These are phyloP conservation scores for Scleroderma citrinum DNA, from an alignment of 768 basidiomycete species.

Conservation along the genomic window DNA sequence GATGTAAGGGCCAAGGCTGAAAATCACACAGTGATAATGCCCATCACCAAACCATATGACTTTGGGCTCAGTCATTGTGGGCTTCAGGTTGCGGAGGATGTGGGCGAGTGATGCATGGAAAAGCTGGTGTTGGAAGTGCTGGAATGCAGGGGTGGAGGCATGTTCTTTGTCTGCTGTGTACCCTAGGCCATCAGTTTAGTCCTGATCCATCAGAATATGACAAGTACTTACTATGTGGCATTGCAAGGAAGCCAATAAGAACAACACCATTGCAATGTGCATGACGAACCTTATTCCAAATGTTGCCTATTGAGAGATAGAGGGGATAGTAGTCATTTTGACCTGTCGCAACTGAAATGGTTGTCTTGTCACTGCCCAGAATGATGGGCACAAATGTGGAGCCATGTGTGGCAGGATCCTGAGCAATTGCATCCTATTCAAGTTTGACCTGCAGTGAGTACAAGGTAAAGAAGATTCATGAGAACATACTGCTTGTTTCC, in stretches of 20 bases:
- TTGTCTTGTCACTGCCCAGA: conserved; percentile 16
- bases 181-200: neutral
- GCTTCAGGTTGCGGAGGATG: conserved; percentile 20
- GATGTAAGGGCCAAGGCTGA: conserved; percentile 32
- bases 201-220: neutral
- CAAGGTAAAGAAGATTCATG: neutral
- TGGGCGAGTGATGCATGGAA: conserved; percentile 15
- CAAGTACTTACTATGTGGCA: conserved; percentile 25
- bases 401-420: conserved; percentile 6
- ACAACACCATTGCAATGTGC: conserved; percentile 5
- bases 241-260: conserved; percentile 20
- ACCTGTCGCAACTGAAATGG: conserved; percentile 11
- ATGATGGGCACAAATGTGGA: conserved; percentile 8
- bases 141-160: conserved; percentile 11
- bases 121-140: no score
- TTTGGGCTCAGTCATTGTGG: conserved; percentile 22
- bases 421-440: conserved; percentile 22
- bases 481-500: conserved; percentile 10
- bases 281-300: conserved; percentile 8
- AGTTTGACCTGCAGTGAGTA: neutral
- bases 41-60: conserved; percentile 25
- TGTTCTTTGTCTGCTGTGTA: conserved; percentile 7
- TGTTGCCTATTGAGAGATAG: conserved; percentile 15
- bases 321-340: conserved; percentile 14
- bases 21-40: conserved; percentile 22